Conservation (phyloP, 2,329 filamentous ascomycete genomes). For the Coniella lustricola region DNA sequence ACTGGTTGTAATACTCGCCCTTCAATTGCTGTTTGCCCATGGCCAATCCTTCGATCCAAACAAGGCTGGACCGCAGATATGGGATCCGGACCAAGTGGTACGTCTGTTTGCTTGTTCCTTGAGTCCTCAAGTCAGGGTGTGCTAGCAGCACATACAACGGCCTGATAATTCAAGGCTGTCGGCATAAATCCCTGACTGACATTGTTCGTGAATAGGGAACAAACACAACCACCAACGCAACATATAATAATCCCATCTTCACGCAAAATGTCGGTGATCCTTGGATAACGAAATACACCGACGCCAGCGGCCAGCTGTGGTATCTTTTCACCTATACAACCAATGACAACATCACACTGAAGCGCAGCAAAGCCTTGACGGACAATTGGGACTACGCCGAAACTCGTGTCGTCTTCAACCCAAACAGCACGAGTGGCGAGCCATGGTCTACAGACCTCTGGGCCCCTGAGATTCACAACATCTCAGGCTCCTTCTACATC, state of each 20-base stretch:
- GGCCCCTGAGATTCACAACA: constrained; percentile 30
- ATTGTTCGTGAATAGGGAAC: constrained; percentile 19
- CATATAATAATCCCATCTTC: constrained; percentile 34
- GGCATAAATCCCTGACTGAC: not conserved
- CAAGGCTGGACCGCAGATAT: constrained; percentile 22
- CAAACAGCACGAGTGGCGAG: constrained; percentile 24
- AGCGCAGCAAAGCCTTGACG: constrained; percentile 28
- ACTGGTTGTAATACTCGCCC: constrained; percentile 1
- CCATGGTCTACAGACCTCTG: constrained; percentile 30
- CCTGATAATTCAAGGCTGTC: too few relatives aligned
- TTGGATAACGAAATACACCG: constrained; percentile 30
- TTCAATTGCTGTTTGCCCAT: constrained; percentile 14
- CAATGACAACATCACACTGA: constrained; percentile 32
- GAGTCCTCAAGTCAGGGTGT: too few relatives aligned
- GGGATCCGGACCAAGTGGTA: constrained; percentile 24
- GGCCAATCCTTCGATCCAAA: constrained; percentile 27
- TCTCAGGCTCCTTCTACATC: constrained; percentile 26
- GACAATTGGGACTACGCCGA: constrained; percentile 34
- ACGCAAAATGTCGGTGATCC: constrained; percentile 32
- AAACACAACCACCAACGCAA: constrained; percentile 29
- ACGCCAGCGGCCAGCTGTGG: constrained; percentile 26
- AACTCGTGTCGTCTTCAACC: constrained; percentile 29
- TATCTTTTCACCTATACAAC: constrained; percentile 35
- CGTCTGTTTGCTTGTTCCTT: not conserved
- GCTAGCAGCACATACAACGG: too few relatives aligned